Conservation (phyloP, 257 asterid species). For the Hygrophila difformis region DNA sequence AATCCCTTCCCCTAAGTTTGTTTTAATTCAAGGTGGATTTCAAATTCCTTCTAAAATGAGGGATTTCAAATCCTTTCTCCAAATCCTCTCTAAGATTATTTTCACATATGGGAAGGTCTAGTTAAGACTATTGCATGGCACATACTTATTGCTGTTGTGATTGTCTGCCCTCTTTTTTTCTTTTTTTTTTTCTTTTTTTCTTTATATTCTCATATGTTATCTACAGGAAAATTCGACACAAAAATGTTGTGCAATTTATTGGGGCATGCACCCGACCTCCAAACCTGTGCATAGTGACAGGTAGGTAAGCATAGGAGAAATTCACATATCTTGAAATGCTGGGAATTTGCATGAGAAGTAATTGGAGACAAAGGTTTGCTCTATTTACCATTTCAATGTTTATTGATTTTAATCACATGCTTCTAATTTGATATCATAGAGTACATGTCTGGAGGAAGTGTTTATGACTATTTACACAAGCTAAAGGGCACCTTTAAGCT, state of each 20-base stretch:
- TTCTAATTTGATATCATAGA: conserved; percentile 35
- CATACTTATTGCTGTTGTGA: too few relatives aligned
- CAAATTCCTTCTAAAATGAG: too few relatives aligned
- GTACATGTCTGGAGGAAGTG: conserved; percentile 96
- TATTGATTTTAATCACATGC: conserved; percentile 12
- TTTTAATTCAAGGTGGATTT: too few relatives aligned
- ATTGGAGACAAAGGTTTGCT: background rate
- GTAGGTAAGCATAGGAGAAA: conserved; percentile 21
- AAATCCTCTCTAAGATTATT: too few relatives aligned
- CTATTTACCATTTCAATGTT: conserved; percentile 5
- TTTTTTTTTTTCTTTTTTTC: background rate
- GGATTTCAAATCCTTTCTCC: too few relatives aligned
- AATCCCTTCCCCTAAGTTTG: too few relatives aligned
- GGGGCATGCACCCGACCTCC: conserved; percentile 98
- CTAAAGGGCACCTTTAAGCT: conserved; percentile 87
- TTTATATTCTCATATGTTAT: conserved; percentile 15
- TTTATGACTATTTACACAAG: conserved; percentile 89
- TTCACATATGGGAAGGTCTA: too few relatives aligned
- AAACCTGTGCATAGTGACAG: conserved; percentile 88
- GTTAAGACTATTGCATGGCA: too few relatives aligned
- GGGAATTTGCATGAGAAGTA: too few relatives aligned
- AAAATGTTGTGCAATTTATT: conserved; percentile 89
- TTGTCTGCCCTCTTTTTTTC: too few relatives aligned
- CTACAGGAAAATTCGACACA: conserved; percentile 95
- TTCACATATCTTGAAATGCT: background rate